Evolutionary conservation across 2,329 filamentous ascomycete genomes (phyloP).

Genomic region (Tympanopsis confertula): DNA sequence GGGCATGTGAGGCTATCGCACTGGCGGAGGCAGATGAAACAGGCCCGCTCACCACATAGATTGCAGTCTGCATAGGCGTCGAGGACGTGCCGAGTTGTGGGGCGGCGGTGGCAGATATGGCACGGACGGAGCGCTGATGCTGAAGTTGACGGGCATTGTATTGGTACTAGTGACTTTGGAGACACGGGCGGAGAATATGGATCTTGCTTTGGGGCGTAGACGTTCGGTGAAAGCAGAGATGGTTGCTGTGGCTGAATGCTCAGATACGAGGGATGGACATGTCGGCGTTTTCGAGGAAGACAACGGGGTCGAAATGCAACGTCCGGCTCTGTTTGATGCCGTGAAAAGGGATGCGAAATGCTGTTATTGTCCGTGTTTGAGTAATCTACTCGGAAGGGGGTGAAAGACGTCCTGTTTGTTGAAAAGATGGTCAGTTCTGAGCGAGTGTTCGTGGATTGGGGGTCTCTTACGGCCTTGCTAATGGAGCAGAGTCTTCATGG

Average conservation of each 20-base stretch:
- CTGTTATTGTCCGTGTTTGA: no score
- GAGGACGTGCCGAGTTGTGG: conserved; percentile 22
- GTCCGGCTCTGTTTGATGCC: no score
- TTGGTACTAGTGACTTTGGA: neutral
- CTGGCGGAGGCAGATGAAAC: conserved; percentile 26
- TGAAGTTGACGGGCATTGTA: conserved; percentile 8
- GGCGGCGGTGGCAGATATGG: conserved; percentile 25
- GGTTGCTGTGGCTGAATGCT: conserved; percentile 11
- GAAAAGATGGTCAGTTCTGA: no score
- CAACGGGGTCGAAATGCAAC: neutral
- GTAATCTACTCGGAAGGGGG: no score
- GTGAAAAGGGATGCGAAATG: no score
- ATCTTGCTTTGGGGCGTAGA: neutral
- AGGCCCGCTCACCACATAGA: conserved; percentile 21
- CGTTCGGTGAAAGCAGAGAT: conserved; percentile 3
- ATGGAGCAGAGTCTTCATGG: no score
- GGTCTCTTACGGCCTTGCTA: no score
- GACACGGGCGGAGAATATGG: neutral
- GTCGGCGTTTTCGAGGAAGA: neutral
- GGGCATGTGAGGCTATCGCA: conserved; percentile 9
- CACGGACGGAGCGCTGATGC: conserved; percentile 19
- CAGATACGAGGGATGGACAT: conserved; percentile 5
- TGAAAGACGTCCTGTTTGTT: no score
- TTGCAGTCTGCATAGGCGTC: conserved; percentile 27
- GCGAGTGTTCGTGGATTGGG: no score